Conservation (phyloP, 2,329 filamentous ascomycete genomes). For the Arthrocladium fulminans region DNA sequence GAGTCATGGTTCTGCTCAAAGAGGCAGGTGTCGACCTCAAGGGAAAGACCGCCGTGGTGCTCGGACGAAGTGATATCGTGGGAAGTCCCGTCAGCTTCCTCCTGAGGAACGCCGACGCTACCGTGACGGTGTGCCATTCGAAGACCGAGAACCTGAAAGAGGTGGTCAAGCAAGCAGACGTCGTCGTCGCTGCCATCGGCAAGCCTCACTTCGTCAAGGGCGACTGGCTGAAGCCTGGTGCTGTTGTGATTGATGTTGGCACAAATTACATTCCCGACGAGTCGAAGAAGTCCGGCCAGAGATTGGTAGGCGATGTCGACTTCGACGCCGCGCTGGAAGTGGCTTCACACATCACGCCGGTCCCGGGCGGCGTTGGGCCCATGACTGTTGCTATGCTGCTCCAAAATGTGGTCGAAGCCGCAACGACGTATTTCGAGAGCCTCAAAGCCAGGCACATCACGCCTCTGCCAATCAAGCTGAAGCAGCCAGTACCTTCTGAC, state of each 20-base stretch:
- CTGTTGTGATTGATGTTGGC: conserved; percentile 94
- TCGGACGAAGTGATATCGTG: conserved; percentile 94
- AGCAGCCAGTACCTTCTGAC: conserved; percentile 82
- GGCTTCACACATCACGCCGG: conserved; percentile 87
- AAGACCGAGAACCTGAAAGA: conserved; percentile 65
- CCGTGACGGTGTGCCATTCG: conserved; percentile 92
- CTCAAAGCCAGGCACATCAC: conserved; percentile 72
- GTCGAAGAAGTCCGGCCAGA: conserved; percentile 82
- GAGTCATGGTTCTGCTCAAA: conserved; percentile 84
- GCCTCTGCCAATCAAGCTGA: conserved; percentile 73
- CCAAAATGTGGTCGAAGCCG: conserved; percentile 86
- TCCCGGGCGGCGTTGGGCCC: conserved; percentile 90
- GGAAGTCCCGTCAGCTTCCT: conserved; percentile 94
- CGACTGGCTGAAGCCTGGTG: conserved; percentile 89
- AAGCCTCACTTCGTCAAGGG: conserved; percentile 81
- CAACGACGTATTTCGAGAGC: conserved; percentile 69
- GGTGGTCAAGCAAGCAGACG: conserved; percentile 73
- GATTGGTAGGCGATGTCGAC: conserved; percentile 91
- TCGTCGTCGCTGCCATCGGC: conserved; percentile 87
- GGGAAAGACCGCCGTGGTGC: conserved; percentile 88
- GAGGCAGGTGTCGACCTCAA: conserved; percentile 73
- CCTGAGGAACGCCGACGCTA: conserved; percentile 89
- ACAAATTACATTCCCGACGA: conserved; percentile 90
- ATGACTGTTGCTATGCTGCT: conserved; percentile 99
- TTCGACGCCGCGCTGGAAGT: conserved; percentile 76